Base-by-base conservation (phyloP, 805 yeast genomes). In the Pichia membranifaciens region DNA sequence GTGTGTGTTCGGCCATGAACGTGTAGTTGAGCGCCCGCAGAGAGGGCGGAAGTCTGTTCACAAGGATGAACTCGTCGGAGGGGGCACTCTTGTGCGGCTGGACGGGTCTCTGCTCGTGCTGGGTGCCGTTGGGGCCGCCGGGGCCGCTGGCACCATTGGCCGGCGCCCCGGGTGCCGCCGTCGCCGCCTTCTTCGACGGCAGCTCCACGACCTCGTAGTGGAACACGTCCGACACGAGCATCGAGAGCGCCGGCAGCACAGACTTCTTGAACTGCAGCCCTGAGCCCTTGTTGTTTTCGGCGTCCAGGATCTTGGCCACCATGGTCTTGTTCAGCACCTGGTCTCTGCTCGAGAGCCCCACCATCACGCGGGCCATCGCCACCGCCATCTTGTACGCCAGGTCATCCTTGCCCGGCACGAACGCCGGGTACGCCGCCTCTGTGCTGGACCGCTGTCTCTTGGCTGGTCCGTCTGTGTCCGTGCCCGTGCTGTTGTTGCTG, bases 201-300 rank as follows among this genome's bases (percentile, higher is more conserved):
- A 62, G 32, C 31, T 59, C 65, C 2, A 54, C 57, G 18, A 67
- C 43, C 10, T 58, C 60, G 46, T 63, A 41, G 2, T 61, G 59
- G 43, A 67, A 59, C 2, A 47, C 51, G 2, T 47, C 45, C 3
- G 32, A 25, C 9, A 65, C 45, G 1, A 46, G 37, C 7, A 36
- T 34, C 21, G 51, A 48, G 4, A 60, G 45, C 8, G 38, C 32
- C 2, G 58, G 58, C 17, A 57, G 41, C 9, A 67, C 51, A 32
- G 61, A 55, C 39, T 54, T 54, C 20, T 51, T 60, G 42, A 63
- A 62, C 28, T 58, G 60, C 8, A 59, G 22, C 20, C 62, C 58
- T 5, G 55, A 44, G 5, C 64, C 63, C 38, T 56, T 57, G 34
- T 59, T 66, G 5, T 54, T 51, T 41, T 62, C 68, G 5, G 58